These are phyloP conservation scores for Phytophthora pinifolia DNA, from an alignment of 352 stramenopile species.

Conservation along the genomic window DNA sequence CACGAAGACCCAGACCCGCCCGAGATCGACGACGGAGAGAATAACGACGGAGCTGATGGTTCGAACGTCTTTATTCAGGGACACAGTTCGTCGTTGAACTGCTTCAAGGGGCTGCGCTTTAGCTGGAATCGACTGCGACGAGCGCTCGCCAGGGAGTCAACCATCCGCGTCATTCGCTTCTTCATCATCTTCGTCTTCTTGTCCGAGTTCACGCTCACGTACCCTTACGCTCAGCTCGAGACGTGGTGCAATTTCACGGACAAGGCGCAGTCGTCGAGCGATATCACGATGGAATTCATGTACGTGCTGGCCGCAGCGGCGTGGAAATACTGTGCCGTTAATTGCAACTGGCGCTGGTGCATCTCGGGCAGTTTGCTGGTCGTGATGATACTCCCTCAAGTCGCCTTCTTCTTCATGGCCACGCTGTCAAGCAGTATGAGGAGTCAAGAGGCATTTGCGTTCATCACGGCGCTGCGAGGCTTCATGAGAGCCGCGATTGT, in stretches of 20 bases:
- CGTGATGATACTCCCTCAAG: slow-evolving; percentile 40
- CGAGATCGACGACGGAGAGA: slow-evolving; percentile 24
- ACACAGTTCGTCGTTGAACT: slow-evolving; percentile 5
- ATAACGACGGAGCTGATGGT: slow-evolving; percentile 11
- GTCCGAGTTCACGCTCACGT: slow-evolving; percentile 59
- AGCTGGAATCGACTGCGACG: slow-evolving; percentile 31
- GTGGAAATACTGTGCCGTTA: slow-evolving; percentile 52
- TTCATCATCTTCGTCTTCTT: slow-evolving; percentile 61
- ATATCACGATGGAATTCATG: slow-evolving; percentile 49
- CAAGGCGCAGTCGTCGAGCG: slow-evolving; percentile 43
- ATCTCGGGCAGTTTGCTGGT: slow-evolving; percentile 31
- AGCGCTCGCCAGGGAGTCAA: slow-evolving; percentile 38
- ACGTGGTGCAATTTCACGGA: slow-evolving; percentile 41
- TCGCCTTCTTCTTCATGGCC: slow-evolving; percentile 40
- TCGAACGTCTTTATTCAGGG: slow-evolving; percentile 3
- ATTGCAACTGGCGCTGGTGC: slow-evolving; percentile 45
- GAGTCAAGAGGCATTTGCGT: slow-evolving; percentile 36
- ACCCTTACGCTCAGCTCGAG: slow-evolving; percentile 44
- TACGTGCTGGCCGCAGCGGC: slow-evolving; percentile 40
- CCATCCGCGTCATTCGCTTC: slow-evolving; percentile 50
- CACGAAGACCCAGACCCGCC: slow-evolving; percentile 35
- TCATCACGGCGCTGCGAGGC: slow-evolving; percentile 38
- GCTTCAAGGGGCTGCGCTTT: slow-evolving; percentile 8
- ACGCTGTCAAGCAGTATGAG: slow-evolving; percentile 23
- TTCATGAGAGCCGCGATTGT: slow-evolving; percentile 44